phyloP scores from a whole-genome alignment of 306 rosid species.

The Pachyrhizus erosus region DNA sequence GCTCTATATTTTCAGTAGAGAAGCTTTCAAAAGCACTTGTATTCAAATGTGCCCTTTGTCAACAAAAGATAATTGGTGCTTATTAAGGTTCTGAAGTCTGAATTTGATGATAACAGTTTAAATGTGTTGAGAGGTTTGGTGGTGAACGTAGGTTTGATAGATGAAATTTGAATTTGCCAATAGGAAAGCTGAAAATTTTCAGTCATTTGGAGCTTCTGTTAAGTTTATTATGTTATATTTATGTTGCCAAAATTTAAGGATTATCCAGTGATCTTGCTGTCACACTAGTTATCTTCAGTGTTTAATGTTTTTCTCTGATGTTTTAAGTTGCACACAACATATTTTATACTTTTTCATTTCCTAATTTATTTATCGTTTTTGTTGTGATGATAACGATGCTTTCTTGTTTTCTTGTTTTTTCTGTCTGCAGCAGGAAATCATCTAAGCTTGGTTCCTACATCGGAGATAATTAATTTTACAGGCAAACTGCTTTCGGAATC shows the following conservation, averaged over 20 bases:
- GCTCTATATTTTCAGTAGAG: too few species aligned
- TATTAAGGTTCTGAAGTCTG: neutral
- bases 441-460: constrained; percentile 63
- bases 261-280: neutral
- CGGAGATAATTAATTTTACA: constrained; percentile 61
- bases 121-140: neutral
- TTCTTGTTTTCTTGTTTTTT: neutral
- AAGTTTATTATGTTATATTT: neutral
- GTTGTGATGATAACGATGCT: neutral
- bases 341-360: neutral
- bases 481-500: constrained; percentile 77
- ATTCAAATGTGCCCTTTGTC: too few species aligned
- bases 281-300: neutral
- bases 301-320: neutral
- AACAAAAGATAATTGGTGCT: neutral
- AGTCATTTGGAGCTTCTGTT: neutral
- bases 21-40: too few species aligned
- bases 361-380: neutral
- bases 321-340: neutral
- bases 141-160: constrained; percentile 12
- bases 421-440: constrained; percentile 64
- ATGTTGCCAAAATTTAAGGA: neutral
- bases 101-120: neutral
- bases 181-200: neutral
- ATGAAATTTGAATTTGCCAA: neutral